Evolutionary conservation across 75 land plant species (phyloP), one percentile per base, ranked within the genome.

Genomic region (Azolla pinnata): DNA sequence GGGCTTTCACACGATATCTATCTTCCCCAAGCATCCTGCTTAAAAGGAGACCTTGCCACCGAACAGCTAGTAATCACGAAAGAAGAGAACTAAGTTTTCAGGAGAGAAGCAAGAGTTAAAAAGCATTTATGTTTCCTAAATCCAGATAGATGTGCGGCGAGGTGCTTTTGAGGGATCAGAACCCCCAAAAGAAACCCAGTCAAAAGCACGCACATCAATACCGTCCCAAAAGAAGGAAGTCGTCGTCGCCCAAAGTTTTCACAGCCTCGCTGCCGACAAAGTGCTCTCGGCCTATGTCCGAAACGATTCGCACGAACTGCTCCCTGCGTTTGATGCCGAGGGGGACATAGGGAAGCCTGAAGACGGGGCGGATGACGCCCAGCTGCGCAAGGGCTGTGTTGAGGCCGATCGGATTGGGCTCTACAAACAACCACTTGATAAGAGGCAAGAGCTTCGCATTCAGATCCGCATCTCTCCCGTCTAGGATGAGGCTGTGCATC

Each of bases 351-450:
- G 92, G 92, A 34, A 81, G 51, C 33, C 89, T 75, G 52, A 87
- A 87, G 31, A 87, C 73, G 10, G 92, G 92, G 33, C 80, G 84
- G 33, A 82, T 67, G 26, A 81, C 68, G 4, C 92, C 92, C 40
- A 84, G 75, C 62, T 87, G 92, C n/a, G 92, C 79, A 33, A 87
- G 66, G 35, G 92, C 92, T n/a, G 92, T 87, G 77, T 87, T 87
- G 23, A 87, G 60, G 40, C 69, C 85, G 20, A 85, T 85, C 0
- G 92, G 92, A 65, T 84, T 87, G 25, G 92, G 92, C 69, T 87
- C 89, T 2, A 57, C 33, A 48, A 87, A 87, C 28, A 87, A 68
- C 92, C 92, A 87, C 4, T 87, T 59, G 5, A 87, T 76, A 65
- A 87, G 64, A 17, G 85, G 85, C 74, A 76, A 24, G 28, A 87